phyloP scores from a whole-genome alignment of 805 yeast genomes.

The Kodamaea sagamina region DNA sequence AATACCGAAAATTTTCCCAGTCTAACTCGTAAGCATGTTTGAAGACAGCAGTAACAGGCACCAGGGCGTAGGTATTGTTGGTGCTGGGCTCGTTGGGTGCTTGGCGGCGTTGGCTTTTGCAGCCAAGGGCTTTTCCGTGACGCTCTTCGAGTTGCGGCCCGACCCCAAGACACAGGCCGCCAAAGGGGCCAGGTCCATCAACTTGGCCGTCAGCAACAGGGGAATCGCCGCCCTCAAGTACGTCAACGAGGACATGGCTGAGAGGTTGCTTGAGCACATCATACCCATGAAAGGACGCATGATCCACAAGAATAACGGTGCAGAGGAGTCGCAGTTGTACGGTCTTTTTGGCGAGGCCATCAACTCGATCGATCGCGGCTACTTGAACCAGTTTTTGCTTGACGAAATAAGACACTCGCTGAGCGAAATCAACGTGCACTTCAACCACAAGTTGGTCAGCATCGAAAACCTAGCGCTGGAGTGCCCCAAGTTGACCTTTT shows the following conservation, averaged over 20 bases:
- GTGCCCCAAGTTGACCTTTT: constrained; percentile 27
- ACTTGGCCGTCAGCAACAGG: constrained; percentile 83
- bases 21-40: constrained; percentile 5
- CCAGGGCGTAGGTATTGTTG: constrained; percentile 58
- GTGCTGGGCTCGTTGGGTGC: constrained; percentile 91
- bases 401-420: constrained; percentile 53
- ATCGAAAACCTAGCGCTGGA: constrained; percentile 30
- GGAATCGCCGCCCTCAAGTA: constrained; percentile 71
- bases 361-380: constrained; percentile 79
- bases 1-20: not conserved
- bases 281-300: constrained; percentile 89
- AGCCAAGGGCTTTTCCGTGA: constrained; percentile 69
- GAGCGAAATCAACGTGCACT: constrained; percentile 46
- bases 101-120: constrained; percentile 80
- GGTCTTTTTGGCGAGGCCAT: constrained; percentile 82
- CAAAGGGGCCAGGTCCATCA: constrained; percentile 54
- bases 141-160: constrained; percentile 66
- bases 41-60: constrained; percentile 13
- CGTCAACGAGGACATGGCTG: constrained; percentile 61
- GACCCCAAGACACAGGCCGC: constrained; percentile 55
- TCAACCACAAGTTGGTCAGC: constrained; percentile 56
- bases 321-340: constrained; percentile 62
- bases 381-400: constrained; percentile 63
- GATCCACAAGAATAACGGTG: constrained; percentile 74
- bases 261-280: constrained; percentile 55